Percentiles rank a stretch among this genome's conserved stretches.
Conservation (phyloP, 352 stramenopile genomes). For the Phytophthora foliorum region DNA sequence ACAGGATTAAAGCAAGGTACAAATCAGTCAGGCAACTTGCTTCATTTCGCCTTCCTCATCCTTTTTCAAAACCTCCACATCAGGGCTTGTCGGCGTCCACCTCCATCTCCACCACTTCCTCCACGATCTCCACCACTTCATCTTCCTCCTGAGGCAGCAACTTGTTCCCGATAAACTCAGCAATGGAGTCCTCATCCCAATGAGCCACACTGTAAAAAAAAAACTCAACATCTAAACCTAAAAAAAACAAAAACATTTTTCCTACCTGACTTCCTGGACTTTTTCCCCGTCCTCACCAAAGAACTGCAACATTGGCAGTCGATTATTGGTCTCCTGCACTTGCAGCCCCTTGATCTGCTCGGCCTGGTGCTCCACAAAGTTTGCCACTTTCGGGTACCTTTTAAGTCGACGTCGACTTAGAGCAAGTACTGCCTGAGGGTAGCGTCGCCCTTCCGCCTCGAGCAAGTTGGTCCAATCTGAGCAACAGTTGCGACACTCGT, state of each 20-base stretch:
- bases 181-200: slow-evolving; percentile 81
- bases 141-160: slow-evolving; percentile 44
- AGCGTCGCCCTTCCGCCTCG: slow-evolving; percentile 47
- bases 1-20: slow-evolving; percentile 18
- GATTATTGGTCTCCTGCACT: slow-evolving; percentile 57
- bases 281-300: slow-evolving; percentile 61
- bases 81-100: slow-evolving; percentile 35
- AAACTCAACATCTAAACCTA: not conserved
- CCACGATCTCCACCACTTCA: slow-evolving; percentile 4
- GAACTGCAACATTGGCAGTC: slow-evolving; percentile 72
- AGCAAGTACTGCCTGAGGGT: slow-evolving; percentile 59
- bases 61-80: not conserved
- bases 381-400: slow-evolving; percentile 71
- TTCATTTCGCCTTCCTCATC: slow-evolving; percentile 9
- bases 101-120: slow-evolving; percentile 33
- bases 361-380: slow-evolving; percentile 70
- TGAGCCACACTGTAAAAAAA: slow-evolving; percentile 59
- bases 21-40: not conserved
- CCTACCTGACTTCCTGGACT: slow-evolving; percentile 74
- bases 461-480: slow-evolving; percentile 48
- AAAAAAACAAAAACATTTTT: slow-evolving; percentile 8
- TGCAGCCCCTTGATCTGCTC: slow-evolving; percentile 52
- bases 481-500: slow-evolving; percentile 64
- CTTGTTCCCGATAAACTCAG: slow-evolving; percentile 77
- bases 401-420: slow-evolving; percentile 65